phyloP scores from a whole-genome alignment of 1,139 yeast genomes.

The Nadsonia commutata region DNA sequence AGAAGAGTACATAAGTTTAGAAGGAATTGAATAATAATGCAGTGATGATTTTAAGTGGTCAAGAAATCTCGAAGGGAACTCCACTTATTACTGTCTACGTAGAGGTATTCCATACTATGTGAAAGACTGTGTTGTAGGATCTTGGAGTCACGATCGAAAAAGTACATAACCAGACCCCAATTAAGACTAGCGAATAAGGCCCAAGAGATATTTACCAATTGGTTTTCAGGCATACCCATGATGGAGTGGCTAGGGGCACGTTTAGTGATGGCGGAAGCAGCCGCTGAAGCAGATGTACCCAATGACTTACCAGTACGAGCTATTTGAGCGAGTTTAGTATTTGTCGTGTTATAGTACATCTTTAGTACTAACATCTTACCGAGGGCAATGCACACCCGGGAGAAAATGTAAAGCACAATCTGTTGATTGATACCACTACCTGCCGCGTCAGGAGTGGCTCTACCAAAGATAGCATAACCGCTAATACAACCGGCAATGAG shows the following conservation, averaged over 20 bases:
- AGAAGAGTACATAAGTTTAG: too few relatives aligned
- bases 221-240: constrained; percentile 6
- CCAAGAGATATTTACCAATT: constrained; percentile 33
- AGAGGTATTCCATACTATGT: constrained; percentile 58
- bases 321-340: constrained; percentile 5
- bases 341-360: constrained; percentile 6
- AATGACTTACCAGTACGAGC: background rate
- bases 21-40: too few relatives aligned
- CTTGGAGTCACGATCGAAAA: constrained; percentile 50
- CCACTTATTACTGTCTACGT: constrained; percentile 35
- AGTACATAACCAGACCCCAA: constrained; percentile 67
- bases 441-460: constrained; percentile 23
- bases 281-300: background rate
- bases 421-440: constrained; percentile 29
- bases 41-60: background rate
- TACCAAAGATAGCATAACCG: constrained; percentile 53
- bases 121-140: constrained; percentile 53
- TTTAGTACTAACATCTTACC: constrained; percentile 28
- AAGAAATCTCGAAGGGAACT: constrained; percentile 16
- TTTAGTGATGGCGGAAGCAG: background rate
- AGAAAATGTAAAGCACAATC: constrained; percentile 46
- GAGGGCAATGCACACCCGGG: constrained; percentile 40
- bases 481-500: constrained; percentile 53
- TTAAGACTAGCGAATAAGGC: constrained; percentile 48
- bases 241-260: background rate